Evolutionary conservation across 768 basidiomycete species (phyloP), one percentile per base, ranked within the genome.

Genomic region (Ramaria sp.): DNA sequence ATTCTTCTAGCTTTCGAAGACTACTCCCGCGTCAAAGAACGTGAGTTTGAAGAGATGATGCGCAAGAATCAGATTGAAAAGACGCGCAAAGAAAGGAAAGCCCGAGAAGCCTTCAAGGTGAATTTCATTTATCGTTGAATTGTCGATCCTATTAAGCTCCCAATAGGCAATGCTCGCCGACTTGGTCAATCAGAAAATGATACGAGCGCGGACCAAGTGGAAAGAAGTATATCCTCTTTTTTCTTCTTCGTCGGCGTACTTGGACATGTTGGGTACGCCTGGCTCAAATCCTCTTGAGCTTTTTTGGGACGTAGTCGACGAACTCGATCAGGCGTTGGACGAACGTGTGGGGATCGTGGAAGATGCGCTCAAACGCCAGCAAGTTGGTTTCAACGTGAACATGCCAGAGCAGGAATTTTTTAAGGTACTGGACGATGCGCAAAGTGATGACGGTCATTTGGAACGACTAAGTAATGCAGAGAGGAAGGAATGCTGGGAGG

Each of bases 261-360:
- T 86, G 43, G 76, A 79, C 59, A 82, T 98, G 70, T 82, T 98
- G 17, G 95, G 96, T 15, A 89, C 87, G 63, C 89, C 90, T 7
- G 96, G 96, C 13, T 95, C 92, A 1, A 93, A 89, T 62, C 94
- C 95, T 0, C 77, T 99, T 31, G 96, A 99, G 64, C 78, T 98
- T 4, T 98, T 96, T 71, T 96, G 93, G 91, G 95, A 98, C 69
- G 67, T 78, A 10, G 86, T 96, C 46, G 96, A 99, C 69, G 76
- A 74, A 42, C 77, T 96, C 2, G 93, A 92, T 65, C 89, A 93
- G 66, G 79, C 83, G 61, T 78, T 95, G 17, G 91, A 93, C 59
- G 77, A 78, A 19, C 89, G 89, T 65, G 83, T 89, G 17, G 76
- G 76, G n/a, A 64, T 80, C 31, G 81, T 87, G 3, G 83, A 86